These are phyloP conservation scores for Crassisporium funariophilum DNA, from an alignment of 768 basidiomycete genomes.

Conservation along the genomic window DNA sequence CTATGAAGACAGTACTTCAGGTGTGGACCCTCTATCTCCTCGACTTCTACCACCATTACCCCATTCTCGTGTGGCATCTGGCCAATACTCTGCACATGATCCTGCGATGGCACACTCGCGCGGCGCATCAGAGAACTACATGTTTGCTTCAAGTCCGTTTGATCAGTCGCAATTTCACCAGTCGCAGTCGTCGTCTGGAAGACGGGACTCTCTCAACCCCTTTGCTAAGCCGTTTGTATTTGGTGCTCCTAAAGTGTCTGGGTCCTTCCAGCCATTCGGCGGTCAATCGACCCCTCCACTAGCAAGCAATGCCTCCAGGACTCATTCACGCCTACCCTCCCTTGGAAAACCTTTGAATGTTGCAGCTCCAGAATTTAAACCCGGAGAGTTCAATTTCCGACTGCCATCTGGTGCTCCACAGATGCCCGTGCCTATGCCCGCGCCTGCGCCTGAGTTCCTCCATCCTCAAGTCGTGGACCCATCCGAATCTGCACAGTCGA, in stretches of 20 bases:
- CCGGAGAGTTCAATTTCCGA: constrained; percentile 75
- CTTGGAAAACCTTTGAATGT: constrained; percentile 76
- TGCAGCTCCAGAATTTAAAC: constrained; percentile 81
- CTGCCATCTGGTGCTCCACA: constrained; percentile 64
- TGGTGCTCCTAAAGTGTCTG: constrained; percentile 43
- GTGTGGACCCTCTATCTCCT: constrained; percentile 39
- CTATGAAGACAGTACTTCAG: constrained; percentile 25
- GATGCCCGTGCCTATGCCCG: constrained; percentile 42
- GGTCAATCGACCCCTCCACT: constrained; percentile 29
- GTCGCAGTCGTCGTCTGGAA: constrained; percentile 23
- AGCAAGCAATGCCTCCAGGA: constrained; percentile 33
- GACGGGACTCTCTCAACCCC: constrained; percentile 65
- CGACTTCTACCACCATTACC: constrained; percentile 29
- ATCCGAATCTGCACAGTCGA: constrained; percentile 32
- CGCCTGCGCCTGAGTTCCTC: constrained; percentile 23
- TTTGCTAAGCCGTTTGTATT: constrained; percentile 86
- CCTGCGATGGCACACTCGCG: constrained; percentile 69
- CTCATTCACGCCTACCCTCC: constrained; percentile 48
- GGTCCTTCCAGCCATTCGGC: constrained; percentile 19
- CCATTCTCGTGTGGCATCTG: constrained; percentile 51
- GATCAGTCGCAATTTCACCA: constrained; percentile 20
- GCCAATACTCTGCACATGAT: constrained; percentile 61
- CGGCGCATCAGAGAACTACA: constrained; percentile 40
- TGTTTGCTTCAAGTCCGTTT: constrained; percentile 22
- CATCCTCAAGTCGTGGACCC: constrained; percentile 31